Evolutionary conservation across 2,329 filamentous ascomycete species (phyloP).

Genomic region (Teratosphaeria destructans): DNA sequence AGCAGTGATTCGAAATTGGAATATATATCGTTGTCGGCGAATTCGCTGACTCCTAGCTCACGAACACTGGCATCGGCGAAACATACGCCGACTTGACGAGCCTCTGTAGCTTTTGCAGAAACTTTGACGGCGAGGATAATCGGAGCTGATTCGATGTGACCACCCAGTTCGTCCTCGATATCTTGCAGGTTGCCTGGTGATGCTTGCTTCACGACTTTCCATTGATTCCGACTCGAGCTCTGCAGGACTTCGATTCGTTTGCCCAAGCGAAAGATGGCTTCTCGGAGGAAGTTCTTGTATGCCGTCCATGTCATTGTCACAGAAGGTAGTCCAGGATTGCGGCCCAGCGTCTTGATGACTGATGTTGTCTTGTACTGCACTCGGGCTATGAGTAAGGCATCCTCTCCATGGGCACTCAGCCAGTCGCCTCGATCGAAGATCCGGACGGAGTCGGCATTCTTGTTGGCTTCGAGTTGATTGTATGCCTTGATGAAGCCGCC

Average conservation of each 20-base stretch:
- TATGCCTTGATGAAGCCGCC: constrained; percentile 94
- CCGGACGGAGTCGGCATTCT: constrained; percentile 68
- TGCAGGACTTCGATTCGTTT: constrained; percentile 89
- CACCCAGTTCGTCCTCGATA: constrained; percentile 87
- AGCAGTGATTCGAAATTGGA: constrained; percentile 95
- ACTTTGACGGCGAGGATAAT: constrained; percentile 95
- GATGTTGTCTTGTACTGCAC: constrained; percentile 95
- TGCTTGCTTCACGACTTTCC: constrained; percentile 75
- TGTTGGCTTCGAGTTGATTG: constrained; percentile 65
- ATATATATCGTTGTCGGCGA: constrained; percentile 96
- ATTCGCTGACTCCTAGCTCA: constrained; percentile 93
- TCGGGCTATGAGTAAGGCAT: constrained; percentile 73
- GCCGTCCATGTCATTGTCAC: constrained; percentile 94
- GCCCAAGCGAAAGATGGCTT: constrained; percentile 82
- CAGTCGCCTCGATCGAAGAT: constrained; percentile 92
- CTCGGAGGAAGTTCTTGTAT: constrained; percentile 88
- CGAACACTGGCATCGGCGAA: constrained; percentile 95
- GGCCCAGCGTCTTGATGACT: constrained; percentile 80
- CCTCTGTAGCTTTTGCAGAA: constrained; percentile 74
- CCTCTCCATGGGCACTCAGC: constrained; percentile 85
- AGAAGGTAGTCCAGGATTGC: constrained; percentile 74
- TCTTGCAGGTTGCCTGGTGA: constrained; percentile 95
- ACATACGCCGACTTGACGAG: constrained; percentile 81
- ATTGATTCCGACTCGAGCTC: constrained; percentile 69
- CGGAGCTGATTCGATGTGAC: constrained; percentile 76